A percentile compares a stretch with the other conserved stretches of the same genome.
phyloP scores from a whole-genome alignment of 441 rosid genomes.

The Bocquillonia castaneifolia region DNA sequence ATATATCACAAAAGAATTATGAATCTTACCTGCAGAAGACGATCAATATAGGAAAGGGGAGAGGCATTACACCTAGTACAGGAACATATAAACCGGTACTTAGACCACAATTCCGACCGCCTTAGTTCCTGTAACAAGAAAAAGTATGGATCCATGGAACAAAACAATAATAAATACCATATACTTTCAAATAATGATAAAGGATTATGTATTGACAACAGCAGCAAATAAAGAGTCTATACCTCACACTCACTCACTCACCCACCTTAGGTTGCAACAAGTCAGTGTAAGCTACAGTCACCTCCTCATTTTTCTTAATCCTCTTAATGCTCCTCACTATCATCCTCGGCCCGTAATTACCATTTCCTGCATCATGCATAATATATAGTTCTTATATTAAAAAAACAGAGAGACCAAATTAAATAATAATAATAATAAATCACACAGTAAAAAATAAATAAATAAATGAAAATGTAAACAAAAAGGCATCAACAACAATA shows the following conservation, averaged over 20 bases:
- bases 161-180: too few relatives aligned
- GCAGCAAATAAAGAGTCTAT: not conserved
- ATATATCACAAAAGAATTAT: not conserved
- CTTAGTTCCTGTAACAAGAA: conserved; percentile 46
- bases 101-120: conserved; percentile 57
- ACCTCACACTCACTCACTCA: not conserved
- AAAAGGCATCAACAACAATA: too few relatives aligned
- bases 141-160: too few relatives aligned
- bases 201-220: too few relatives aligned
- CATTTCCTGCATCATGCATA: conserved; percentile 17
- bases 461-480: not conserved
- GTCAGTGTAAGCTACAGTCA: conserved; percentile 68
- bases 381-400: too few relatives aligned
- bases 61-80: conserved; percentile 55
- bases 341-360: conserved; percentile 48
- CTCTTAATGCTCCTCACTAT: conserved; percentile 55
- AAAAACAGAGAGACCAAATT: not conserved
- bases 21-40: conserved; percentile 46
- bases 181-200: too few relatives aligned
- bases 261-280: conserved; percentile 68
- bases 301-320: conserved; percentile 54
- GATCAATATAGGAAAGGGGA: conserved; percentile 54
- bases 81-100: conserved; percentile 58
- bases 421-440: not conserved
- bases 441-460: not conserved